These are phyloP conservation scores for Sporothrix phasma DNA, from an alignment of 2,329 filamentous ascomycete genomes.

Conservation along the genomic window DNA sequence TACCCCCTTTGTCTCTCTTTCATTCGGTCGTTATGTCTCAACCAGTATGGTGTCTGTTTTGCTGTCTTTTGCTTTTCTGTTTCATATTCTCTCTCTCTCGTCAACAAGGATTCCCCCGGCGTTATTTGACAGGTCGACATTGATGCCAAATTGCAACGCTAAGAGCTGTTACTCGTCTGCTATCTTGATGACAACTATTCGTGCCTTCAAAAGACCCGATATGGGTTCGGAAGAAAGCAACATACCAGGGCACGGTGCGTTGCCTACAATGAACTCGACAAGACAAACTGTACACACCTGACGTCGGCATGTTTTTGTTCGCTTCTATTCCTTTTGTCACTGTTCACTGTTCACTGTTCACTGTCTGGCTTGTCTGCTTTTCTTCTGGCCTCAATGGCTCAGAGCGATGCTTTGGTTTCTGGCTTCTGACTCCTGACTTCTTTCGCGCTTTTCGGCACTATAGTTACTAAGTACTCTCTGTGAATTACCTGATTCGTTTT, in stretches of 20 bases:
- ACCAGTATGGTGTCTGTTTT: background rate
- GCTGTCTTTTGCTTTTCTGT: background rate
- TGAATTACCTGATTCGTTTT: too few relatives aligned
- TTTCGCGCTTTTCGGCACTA: too few relatives aligned
- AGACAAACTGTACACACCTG: background rate
- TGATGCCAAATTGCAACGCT: background rate
- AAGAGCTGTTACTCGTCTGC: background rate
- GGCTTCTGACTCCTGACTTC: too few relatives aligned
- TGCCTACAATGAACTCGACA: background rate
- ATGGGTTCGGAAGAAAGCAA: background rate
- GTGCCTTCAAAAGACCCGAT: background rate
- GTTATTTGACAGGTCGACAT: background rate
- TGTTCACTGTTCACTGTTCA: too few relatives aligned
- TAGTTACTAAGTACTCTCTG: too few relatives aligned
- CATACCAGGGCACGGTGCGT: too few relatives aligned
- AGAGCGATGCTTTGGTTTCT: too few relatives aligned
- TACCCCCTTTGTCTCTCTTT: too few relatives aligned
- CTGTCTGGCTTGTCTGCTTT: too few relatives aligned
- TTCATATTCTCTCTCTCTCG: background rate
- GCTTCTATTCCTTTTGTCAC: background rate
- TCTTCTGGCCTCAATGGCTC: too few relatives aligned
- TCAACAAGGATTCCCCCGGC: background rate
- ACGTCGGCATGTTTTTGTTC: background rate
- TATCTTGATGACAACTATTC: background rate
- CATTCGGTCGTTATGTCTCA: background rate